Conservation (phyloP, 2,329 filamentous ascomycete genomes). For the Ophiocordyceps robertsii region DNA sequence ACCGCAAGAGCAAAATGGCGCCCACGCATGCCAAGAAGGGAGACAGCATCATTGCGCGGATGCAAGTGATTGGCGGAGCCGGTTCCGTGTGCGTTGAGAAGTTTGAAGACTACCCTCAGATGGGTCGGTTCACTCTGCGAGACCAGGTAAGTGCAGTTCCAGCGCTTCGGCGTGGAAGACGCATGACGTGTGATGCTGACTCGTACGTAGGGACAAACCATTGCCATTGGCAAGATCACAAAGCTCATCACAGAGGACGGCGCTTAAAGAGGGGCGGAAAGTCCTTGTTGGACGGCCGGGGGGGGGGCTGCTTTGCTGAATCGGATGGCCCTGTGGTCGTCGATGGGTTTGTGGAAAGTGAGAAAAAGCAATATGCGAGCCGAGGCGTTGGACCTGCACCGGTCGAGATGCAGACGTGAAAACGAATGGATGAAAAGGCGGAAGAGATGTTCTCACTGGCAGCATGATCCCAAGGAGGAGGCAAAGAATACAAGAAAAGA, state of each 20-base stretch:
- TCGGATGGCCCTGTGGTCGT: too few species aligned
- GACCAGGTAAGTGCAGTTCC: conserved; percentile 51
- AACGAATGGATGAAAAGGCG: too few species aligned
- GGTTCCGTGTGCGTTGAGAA: conserved; percentile 84
- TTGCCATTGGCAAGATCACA: conserved; percentile 98
- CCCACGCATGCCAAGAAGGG: conserved; percentile 79
- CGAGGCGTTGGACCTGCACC: too few species aligned
- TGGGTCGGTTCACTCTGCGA: conserved; percentile 80
- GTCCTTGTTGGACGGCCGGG: too few species aligned
- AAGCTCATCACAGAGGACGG: conserved; percentile 49
- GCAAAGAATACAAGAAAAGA: too few species aligned
- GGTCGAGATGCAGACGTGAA: too few species aligned
- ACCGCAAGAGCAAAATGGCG: conserved; percentile 81
- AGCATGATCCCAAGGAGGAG: too few species aligned
- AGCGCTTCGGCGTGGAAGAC: not conserved
- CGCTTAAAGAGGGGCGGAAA: not conserved
- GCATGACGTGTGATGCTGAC: not conserved
- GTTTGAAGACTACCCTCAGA: conserved; percentile 92
- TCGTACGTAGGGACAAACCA: conserved; percentile 72
- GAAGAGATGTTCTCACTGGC: too few species aligned
- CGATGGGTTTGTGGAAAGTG: too few species aligned
- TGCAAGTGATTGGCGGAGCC: conserved; percentile 76
- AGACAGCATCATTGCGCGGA: conserved; percentile 77
- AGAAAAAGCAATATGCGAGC: too few species aligned
- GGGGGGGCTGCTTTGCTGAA: too few species aligned